Evolutionary conservation across 805 yeast genomes (phyloP).

Genomic region (Kuraishia hungarica): DNA sequence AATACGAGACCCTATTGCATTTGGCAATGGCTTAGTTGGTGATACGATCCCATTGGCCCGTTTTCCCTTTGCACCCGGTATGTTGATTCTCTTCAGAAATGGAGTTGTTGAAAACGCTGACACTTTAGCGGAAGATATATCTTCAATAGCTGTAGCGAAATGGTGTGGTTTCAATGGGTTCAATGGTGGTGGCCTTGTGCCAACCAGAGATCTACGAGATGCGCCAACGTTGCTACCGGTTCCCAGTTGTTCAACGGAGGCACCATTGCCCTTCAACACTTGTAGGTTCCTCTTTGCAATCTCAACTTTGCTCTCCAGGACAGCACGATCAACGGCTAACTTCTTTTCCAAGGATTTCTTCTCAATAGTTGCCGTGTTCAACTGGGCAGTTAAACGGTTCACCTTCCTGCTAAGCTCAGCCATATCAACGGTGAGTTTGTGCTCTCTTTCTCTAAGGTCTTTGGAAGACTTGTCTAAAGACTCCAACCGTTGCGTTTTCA

Average conservation of each 20-base stretch:
- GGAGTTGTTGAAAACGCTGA: slow-evolving; percentile 15
- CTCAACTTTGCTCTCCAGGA: slow-evolving; percentile 7
- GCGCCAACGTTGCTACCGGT: neutral
- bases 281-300: slow-evolving; percentile 4
- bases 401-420: slow-evolving; percentile 1
- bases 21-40: slow-evolving; percentile 1
- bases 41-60: neutral
- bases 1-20: slow-evolving; percentile 3
- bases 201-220: neutral
- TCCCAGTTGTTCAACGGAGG: neutral
- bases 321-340: slow-evolving; percentile 3
- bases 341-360: slow-evolving; percentile 5
- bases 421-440: neutral
- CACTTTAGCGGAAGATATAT: neutral
- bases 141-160: neutral
- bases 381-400: neutral
- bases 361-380: slow-evolving; percentile 2
- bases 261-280: neutral
- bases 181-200: neutral
- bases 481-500: neutral
- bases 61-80: neutral
- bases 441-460: neutral
- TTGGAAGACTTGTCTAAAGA: neutral
- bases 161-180: neutral
- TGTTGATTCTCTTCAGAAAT: slow-evolving; percentile 8